Conservation (phyloP, 2,329 filamentous ascomycete genomes). For the Blastomyces parvus region DNA sequence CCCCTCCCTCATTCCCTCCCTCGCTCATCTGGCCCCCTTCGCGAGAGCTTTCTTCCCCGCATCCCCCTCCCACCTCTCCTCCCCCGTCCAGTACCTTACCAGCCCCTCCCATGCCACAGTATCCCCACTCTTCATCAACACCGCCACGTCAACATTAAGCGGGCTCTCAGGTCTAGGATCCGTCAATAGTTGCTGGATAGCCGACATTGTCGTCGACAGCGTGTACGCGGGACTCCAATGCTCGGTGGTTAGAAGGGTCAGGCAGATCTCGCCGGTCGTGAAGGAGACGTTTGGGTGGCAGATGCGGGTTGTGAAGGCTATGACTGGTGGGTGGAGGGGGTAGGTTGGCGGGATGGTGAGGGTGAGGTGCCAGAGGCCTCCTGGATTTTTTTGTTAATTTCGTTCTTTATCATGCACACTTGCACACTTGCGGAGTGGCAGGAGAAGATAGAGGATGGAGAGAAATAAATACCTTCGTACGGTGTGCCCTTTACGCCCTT, state of each 20-base stretch:
- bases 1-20: neutral
- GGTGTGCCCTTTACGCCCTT: conserved; percentile 50
- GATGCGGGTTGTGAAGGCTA: conserved; percentile 73
- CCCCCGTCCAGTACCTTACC: conserved; percentile 39
- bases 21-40: neutral
- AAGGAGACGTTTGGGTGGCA: conserved; percentile 74
- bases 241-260: conserved; percentile 65
- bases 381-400: conserved; percentile 10
- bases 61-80: conserved; percentile 37
- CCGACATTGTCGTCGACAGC: conserved; percentile 44
- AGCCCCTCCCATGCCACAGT: conserved; percentile 37
- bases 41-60: neutral
- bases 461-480: conserved; percentile 45
- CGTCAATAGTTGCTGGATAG: conserved; percentile 40
- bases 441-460: neutral
- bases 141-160: conserved; percentile 42
- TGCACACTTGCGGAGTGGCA: neutral
- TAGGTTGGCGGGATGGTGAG: conserved; percentile 71
- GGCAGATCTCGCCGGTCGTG: conserved; percentile 79
- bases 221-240: conserved; percentile 83
- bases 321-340: conserved; percentile 64
- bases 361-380: conserved; percentile 71
- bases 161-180: conserved; percentile 40
- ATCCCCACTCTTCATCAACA: conserved; percentile 38
- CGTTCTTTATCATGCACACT: neutral